Evolutionary conservation across 768 basidiomycete species (phyloP).

Genomic region (Termitomyces sp.): DNA sequence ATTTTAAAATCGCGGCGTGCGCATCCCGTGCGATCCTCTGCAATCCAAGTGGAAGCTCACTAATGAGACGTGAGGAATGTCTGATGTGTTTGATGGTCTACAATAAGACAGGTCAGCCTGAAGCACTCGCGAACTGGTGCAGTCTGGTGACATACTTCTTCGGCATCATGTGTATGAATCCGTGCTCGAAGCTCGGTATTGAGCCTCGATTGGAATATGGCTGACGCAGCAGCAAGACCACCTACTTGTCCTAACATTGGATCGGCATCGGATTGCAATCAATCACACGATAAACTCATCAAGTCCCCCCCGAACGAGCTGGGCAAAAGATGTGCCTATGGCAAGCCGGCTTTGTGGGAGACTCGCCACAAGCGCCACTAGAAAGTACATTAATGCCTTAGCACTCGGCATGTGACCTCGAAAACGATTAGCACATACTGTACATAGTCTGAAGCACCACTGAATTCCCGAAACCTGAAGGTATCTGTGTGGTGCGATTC

Average conservation of each 20-base stretch:
- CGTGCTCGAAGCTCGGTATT: slow-evolving; percentile 37
- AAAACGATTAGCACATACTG: slow-evolving; percentile 28
- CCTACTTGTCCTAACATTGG: slow-evolving; percentile 45
- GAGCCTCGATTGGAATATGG: slow-evolving; percentile 52
- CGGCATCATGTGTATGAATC: slow-evolving; percentile 37
- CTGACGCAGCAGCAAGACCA: slow-evolving; percentile 54
- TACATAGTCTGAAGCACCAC: slow-evolving; percentile 58
- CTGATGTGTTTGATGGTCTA: slow-evolving; percentile 50
- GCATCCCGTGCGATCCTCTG: slow-evolving; percentile 48
- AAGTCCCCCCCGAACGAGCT: slow-evolving; percentile 59
- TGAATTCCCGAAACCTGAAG: slow-evolving; percentile 61
- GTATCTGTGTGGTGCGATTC: slow-evolving; percentile 33
- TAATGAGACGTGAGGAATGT: slow-evolving; percentile 46
- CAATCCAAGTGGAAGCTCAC: slow-evolving; percentile 36
- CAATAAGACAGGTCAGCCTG: background rate
- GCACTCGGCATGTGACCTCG: background rate
- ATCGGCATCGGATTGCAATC: background rate
- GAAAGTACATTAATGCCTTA: background rate
- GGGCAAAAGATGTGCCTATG: slow-evolving; percentile 53
- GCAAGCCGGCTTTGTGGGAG: slow-evolving; percentile 49
- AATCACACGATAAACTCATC: slow-evolving; percentile 21
- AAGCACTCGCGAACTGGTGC: background rate
- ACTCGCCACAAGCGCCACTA: slow-evolving; percentile 54
- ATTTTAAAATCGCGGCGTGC: slow-evolving; percentile 44
- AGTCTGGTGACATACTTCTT: slow-evolving; percentile 28